Percentiles rank a stretch among this genome's conserved stretches.
Conservation (phyloP, 2,329 filamentous ascomycete species). For the Helotiales sp. region DNA sequence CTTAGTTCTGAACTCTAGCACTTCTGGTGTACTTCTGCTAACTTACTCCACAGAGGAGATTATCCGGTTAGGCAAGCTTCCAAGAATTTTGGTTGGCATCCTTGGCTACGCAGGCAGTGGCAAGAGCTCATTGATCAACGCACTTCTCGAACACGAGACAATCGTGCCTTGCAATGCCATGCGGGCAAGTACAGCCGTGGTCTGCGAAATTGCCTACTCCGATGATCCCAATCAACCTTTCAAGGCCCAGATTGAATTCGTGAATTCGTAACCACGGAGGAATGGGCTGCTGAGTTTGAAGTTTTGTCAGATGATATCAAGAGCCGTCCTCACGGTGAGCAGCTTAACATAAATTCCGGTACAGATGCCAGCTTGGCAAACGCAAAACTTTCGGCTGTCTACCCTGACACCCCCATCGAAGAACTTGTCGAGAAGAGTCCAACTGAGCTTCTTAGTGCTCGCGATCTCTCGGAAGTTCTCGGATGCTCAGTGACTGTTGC, state of each 20-base stretch:
- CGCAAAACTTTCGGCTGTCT: conserved; percentile 46
- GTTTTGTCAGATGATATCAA: conserved; percentile 42
- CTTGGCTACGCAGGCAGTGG: conserved; percentile 22
- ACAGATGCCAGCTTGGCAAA: conserved; percentile 36
- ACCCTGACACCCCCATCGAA: conserved; percentile 37
- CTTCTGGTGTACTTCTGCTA: not conserved
- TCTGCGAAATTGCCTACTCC: conserved; percentile 46
- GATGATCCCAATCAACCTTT: conserved; percentile 35
- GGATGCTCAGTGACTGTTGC: conserved; percentile 7
- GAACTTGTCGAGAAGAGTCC: conserved; percentile 34
- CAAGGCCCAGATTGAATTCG: conserved; percentile 46
- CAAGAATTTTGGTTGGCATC: conserved; percentile 17
- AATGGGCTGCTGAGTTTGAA: conserved; percentile 44
- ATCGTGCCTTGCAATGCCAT: conserved; percentile 49
- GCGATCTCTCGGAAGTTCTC: conserved; percentile 8
- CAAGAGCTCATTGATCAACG: conserved; percentile 24
- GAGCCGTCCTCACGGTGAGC: conserved; percentile 34
- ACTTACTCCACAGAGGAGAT: not conserved
- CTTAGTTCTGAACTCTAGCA: not conserved
- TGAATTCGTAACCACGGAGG: conserved; percentile 42
- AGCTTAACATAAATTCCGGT: conserved; percentile 34
- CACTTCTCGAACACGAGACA: conserved; percentile 45
- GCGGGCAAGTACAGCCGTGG: conserved; percentile 48
- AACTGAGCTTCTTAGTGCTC: conserved; percentile 3
- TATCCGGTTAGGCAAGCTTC: not conserved